A percentile compares a stretch with the other conserved stretches of the same genome.
Evolutionary conservation across 257 asterid species (phyloP).

Genomic region (Catharanthus roseus): DNA sequence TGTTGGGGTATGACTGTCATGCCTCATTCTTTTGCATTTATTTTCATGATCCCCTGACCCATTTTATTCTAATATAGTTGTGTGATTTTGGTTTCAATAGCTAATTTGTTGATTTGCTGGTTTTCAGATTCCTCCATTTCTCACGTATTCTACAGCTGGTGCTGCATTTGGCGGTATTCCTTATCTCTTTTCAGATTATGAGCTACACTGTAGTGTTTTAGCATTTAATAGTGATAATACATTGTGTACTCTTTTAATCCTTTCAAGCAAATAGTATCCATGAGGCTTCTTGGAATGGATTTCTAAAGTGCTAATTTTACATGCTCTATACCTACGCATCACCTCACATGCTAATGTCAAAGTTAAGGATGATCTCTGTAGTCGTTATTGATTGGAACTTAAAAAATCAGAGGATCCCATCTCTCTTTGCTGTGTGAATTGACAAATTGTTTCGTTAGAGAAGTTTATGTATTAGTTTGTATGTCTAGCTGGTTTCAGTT

Average conservation of each 20-base stretch:
- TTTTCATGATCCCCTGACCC: neutral
- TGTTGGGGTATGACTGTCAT: conserved; percentile 52
- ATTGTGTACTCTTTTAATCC: neutral
- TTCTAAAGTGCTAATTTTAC: neutral
- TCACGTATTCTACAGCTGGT: conserved; percentile 71
- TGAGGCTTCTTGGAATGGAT: neutral
- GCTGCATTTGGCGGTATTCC: conserved; percentile 86
- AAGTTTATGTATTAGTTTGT: neutral
- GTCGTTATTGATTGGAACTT: neutral
- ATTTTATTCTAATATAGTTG: neutral
- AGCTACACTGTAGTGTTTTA: neutral
- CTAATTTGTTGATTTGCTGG: conserved; percentile 6
- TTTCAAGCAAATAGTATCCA: neutral
- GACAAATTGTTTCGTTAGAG: neutral
- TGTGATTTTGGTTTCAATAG: neutral
- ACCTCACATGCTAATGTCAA: neutral
- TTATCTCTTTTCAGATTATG: conserved; percentile 4
- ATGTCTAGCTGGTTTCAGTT: neutral
- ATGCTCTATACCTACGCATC: neutral
- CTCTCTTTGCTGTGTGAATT: neutral
- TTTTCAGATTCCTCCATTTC: conserved; percentile 60
- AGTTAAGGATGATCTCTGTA: neutral
- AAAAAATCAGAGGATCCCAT: neutral
- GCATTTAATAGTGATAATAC: neutral
- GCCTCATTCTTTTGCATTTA: neutral